Evolutionary conservation across 108 stramenopile species (phyloP).

Genomic region (Hondaea fermentalgiana): DNA sequence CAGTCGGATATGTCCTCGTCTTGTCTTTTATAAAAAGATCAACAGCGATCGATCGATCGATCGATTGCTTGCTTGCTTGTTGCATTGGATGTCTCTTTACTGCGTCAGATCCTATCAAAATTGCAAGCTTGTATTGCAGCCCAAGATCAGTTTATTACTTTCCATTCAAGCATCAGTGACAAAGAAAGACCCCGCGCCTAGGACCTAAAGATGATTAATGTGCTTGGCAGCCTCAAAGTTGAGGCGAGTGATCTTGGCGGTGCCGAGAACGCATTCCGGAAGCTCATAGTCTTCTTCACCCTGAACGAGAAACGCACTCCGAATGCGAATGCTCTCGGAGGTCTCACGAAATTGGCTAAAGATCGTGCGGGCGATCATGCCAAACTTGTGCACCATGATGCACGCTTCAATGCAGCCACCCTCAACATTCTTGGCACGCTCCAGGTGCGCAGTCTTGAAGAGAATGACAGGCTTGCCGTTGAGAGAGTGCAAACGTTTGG

Average conservation of each 20-base stretch:
- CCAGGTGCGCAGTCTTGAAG: background rate
- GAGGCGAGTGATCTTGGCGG: background rate
- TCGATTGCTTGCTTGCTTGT: too few species aligned
- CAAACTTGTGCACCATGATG: background rate
- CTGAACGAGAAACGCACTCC: background rate
- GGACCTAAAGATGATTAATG: background rate
- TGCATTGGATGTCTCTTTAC: too few species aligned
- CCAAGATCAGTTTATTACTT: too few species aligned
- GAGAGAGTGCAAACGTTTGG: background rate
- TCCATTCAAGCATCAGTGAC: too few species aligned
- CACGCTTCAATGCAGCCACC: background rate
- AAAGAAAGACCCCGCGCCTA: background rate
- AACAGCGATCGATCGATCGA: too few species aligned
- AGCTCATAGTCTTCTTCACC: constrained; percentile 1
- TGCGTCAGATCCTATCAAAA: too few species aligned
- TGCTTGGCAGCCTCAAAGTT: background rate
- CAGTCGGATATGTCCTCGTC: too few species aligned
- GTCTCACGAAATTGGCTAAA: background rate
- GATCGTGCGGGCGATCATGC: background rate
- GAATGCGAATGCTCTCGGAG: background rate
- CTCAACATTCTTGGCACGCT: background rate
- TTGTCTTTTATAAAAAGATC: too few species aligned
- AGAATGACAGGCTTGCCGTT: constrained; percentile 12
- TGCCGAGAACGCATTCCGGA: background rate
- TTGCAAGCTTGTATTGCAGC: too few species aligned